Evolutionary conservation across 2,329 filamentous ascomycete genomes (phyloP).

Genomic region (Setomelanomma holmii): DNA sequence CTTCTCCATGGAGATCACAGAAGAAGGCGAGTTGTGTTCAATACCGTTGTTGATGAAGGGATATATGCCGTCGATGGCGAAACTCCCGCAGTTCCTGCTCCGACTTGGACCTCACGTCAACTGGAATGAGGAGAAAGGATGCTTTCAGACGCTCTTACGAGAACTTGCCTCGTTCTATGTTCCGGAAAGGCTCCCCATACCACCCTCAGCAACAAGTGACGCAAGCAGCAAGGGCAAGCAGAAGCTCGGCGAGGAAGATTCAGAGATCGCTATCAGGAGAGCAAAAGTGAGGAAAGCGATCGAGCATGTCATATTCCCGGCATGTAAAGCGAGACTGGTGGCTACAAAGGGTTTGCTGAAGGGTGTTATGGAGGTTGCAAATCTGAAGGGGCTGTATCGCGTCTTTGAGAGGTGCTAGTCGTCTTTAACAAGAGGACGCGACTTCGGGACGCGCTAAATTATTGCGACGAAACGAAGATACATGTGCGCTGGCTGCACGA

Average conservation of each 20-base stretch:
- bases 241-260: slow-evolving; percentile 40
- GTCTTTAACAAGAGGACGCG: background rate
- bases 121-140: slow-evolving; percentile 84
- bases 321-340: slow-evolving; percentile 81
- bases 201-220: slow-evolving; percentile 37
- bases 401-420: slow-evolving; percentile 89
- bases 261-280: slow-evolving; percentile 60
- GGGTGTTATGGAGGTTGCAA: slow-evolving; percentile 84
- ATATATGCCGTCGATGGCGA: slow-evolving; percentile 84
- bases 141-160: slow-evolving; percentile 83
- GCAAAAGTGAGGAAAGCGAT: slow-evolving; percentile 75
- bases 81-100: slow-evolving; percentile 87
- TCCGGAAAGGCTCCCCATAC: slow-evolving; percentile 78
- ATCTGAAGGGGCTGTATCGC: slow-evolving; percentile 88
- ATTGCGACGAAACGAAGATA: too few species aligned
- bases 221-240: slow-evolving; percentile 49
- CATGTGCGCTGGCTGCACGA: too few species aligned
- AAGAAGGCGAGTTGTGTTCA: slow-evolving; percentile 75
- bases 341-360: slow-evolving; percentile 80
- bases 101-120: slow-evolving; percentile 86
- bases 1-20: slow-evolving; percentile 84
- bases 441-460: too few species aligned
- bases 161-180: slow-evolving; percentile 92
- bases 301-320: slow-evolving; percentile 89
- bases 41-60: slow-evolving; percentile 88